phyloP scores from a whole-genome alignment of 1,284 basidiomycete genomes.

The Ceraceosorus guamensis region DNA sequence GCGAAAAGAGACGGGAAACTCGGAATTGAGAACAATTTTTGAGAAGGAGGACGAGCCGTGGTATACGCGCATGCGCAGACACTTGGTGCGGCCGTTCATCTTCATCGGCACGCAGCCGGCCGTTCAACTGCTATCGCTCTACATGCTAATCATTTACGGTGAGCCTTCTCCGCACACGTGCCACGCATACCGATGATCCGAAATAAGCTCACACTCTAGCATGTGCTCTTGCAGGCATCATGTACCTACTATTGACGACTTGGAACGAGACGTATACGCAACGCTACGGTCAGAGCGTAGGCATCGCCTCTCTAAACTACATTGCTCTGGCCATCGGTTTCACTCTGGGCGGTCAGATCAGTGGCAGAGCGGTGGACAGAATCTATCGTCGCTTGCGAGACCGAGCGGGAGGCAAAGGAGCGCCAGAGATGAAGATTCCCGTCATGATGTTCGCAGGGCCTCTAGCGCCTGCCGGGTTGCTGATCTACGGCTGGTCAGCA shows the following conservation, averaged over 20 bases:
- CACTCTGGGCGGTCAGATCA: constrained; percentile 53
- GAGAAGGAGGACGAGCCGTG: constrained; percentile 25
- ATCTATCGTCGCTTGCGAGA: constrained; percentile 56
- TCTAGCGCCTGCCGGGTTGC: constrained; percentile 57
- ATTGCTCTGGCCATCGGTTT: constrained; percentile 54
- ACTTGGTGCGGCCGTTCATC: constrained; percentile 54
- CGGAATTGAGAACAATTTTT: constrained; percentile 29
- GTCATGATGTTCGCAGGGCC: constrained; percentile 59
- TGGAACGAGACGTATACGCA: constrained; percentile 58
- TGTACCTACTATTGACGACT: constrained; percentile 60
- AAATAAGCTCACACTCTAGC: constrained; percentile 52
- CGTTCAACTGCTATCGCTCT: constrained; percentile 52
- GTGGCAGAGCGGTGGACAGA: constrained; percentile 57
- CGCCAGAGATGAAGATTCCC: constrained; percentile 47
- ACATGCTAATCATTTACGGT: constrained; percentile 51
- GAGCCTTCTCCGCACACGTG: too few relatives aligned
- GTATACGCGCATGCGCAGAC: constrained; percentile 43
- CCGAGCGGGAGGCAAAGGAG: constrained; percentile 55
- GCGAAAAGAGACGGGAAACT: constrained; percentile 50
- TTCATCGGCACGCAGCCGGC: constrained; percentile 54
- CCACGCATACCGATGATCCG: not conserved
- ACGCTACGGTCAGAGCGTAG: constrained; percentile 51
- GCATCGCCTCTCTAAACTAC: constrained; percentile 61
- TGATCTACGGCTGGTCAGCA: constrained; percentile 64
- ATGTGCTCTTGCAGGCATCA: too few relatives aligned